These are phyloP conservation scores for Dissophora ornata DNA, from an alignment of 192 early-diverging fungal species.

Conservation along the genomic window DNA sequence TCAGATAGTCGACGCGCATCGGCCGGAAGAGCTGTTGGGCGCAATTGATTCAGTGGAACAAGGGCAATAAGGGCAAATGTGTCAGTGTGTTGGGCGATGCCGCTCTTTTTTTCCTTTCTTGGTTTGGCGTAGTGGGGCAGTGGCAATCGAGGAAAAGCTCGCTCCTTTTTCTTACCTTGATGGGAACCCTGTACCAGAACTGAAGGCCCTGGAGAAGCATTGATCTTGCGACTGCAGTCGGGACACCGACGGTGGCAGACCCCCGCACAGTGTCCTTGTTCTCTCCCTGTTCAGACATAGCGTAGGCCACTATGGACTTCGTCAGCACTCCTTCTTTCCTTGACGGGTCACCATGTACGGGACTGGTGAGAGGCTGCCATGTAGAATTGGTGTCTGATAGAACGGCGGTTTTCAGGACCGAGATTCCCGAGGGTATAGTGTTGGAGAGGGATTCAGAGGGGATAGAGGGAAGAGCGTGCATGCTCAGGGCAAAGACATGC, in stretches of 20 bases:
- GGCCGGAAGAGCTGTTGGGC: constrained; percentile 74
- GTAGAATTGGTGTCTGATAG: not conserved
- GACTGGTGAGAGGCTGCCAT: not conserved
- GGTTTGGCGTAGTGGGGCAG: too few relatives aligned
- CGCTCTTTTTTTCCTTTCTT: constrained; percentile 58
- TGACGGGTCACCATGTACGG: not conserved
- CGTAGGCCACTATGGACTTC: constrained; percentile 15
- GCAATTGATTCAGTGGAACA: not conserved
- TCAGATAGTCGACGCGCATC: constrained; percentile 80
- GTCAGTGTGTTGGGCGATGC: not conserved
- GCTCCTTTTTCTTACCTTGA: constrained; percentile 60
- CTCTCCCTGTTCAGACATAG: constrained; percentile 29
- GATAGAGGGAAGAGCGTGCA: not conserved
- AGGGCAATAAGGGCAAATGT: not conserved
- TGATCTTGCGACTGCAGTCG: constrained; percentile 65
- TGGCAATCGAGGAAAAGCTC: too few relatives aligned
- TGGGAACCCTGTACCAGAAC: constrained; percentile 67
- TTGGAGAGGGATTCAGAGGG: not conserved
- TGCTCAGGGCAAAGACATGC: constrained; percentile 15
- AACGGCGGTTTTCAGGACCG: not conserved
- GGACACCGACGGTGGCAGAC: constrained; percentile 63
- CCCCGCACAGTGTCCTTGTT: constrained; percentile 64
- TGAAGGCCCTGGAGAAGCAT: constrained; percentile 64
- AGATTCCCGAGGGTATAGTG: constrained; percentile 26
- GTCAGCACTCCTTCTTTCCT: not conserved